Evolutionary conservation across 345 rosid genomes (phyloP).

Genomic region (Trapa incisa): DNA sequence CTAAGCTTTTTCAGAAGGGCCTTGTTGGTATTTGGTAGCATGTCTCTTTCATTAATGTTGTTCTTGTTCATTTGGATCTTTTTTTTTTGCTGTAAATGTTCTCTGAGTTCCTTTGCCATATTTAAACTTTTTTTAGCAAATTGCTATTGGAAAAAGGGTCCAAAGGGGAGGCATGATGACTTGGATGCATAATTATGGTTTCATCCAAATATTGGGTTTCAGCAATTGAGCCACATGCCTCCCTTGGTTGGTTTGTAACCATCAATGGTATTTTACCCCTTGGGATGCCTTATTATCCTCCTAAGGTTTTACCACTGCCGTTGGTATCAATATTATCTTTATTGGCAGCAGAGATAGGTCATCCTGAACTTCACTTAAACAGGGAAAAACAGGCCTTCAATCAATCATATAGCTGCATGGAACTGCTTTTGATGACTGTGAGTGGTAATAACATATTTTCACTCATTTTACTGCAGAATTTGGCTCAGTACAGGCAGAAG

Average conservation of each 20-base stretch:
- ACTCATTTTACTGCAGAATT: constrained; percentile 30
- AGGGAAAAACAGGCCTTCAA: not conserved
- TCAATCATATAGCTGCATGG: not conserved
- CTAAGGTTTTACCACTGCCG: too few relatives aligned
- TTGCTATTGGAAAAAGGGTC: not conserved
- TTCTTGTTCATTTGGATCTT: not conserved
- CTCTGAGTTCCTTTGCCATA: not conserved
- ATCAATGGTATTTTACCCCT: not conserved
- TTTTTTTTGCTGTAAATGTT: not conserved
- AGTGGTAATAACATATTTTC: not conserved
- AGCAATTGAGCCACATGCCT: not conserved
- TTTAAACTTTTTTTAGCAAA: not conserved
- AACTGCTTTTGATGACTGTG: not conserved
- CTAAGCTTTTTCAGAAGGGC: not conserved
- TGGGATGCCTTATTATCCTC: too few relatives aligned
- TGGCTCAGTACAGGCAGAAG: constrained; percentile 85
- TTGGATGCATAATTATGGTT: too few relatives aligned
- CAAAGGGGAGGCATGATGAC: not conserved
- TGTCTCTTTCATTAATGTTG: not conserved
- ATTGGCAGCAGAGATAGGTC: not conserved
- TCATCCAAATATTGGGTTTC: not conserved
- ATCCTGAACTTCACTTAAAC: not conserved
- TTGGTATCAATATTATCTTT: not conserved
- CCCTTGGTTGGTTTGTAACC: not conserved
- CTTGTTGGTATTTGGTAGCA: not conserved